Percentiles rank a stretch among this genome's conserved stretches.
Evolutionary conservation across 495 filamentous ascomycete species (phyloP).

Genomic region (Lentithecium fluviatile): DNA sequence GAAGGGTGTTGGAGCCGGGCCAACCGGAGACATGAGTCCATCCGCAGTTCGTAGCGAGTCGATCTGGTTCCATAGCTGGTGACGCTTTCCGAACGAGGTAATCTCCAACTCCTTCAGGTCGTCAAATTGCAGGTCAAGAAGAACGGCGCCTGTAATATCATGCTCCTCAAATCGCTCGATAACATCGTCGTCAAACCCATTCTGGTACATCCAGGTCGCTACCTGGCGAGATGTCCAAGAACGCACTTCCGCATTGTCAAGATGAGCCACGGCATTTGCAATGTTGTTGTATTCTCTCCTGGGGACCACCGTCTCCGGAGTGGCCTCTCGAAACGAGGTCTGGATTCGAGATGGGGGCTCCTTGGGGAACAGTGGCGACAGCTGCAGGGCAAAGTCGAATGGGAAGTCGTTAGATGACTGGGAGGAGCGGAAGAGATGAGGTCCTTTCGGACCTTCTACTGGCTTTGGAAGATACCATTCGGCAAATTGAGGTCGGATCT

Average conservation of each 20-base stretch:
- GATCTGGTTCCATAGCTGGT: conserved; percentile 82
- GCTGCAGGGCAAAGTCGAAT: conserved; percentile 55
- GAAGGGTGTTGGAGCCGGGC: conserved; percentile 48
- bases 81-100: conserved; percentile 87
- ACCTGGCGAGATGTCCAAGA: conserved; percentile 74
- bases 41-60: conserved; percentile 59
- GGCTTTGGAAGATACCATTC: conserved; percentile 51
- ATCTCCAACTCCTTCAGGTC: conserved; percentile 94
- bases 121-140: conserved; percentile 82
- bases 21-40: conserved; percentile 48
- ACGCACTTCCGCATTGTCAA: conserved; percentile 57
- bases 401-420: conserved; percentile 55
- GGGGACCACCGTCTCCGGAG: conserved; percentile 38
- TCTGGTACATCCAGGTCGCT: conserved; percentile 72
- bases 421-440: conserved; percentile 77
- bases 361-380: conserved; percentile 59
- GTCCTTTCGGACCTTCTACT: conserved; percentile 77
- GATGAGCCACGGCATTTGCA: conserved; percentile 49
- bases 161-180: conserved; percentile 84
- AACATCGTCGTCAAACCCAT: conserved; percentile 66
- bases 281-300: conserved; percentile 41
- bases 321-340: conserved; percentile 36
- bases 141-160: conserved; percentile 82
- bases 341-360: conserved; percentile 36
- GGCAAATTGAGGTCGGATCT: conserved; percentile 41